Evolutionary conservation across 108 stramenopile genomes (phyloP), one percentile per base, ranked within the genome.

Genomic region (Schizochytrium sp.): DNA sequence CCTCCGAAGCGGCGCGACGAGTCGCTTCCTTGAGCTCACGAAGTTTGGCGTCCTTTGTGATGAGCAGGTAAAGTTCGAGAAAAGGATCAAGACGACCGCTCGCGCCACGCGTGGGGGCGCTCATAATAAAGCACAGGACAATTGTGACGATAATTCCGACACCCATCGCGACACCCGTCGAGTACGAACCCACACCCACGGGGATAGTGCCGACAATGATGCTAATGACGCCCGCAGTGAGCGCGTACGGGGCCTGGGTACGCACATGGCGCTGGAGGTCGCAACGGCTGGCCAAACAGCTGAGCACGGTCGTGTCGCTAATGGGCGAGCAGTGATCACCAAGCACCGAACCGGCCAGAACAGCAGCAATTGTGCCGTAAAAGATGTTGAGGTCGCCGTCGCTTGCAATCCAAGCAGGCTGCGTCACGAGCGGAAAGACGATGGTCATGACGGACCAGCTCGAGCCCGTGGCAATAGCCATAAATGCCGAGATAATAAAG

Each of bases 381-480:
- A 95, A 93, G 58, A 95, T 93, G n/a, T 41, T 72, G 41, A 87
- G 87, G 87, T 95, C 90, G n/a, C 94, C 94, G 41, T 88, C 71
- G n/a, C 91, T 90, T 41, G 93, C 94, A 44, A 89, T 60, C 89
- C 94, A 95, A 16, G 93, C 89, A 14, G 95, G 95, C 14, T 92
- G 90, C 16, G 92, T 72, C 18, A 95, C 87, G 4, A 96, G 89
- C 14, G 95, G 95, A 87, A 96, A 87, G 88, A 96, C 89, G 72
- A 96, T 95, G 44, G 92, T 92, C 95, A 96, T 96, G 3, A 93
- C 94, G 58, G 93, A 94, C 95, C 95, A 96, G 25, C 91, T 92
- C 18, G 95, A 92, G 72, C 95, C 95, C 21, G 91, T 95, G 5
- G 95, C 93, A 58, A 95, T 89, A 0, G 95, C 95, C 92, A 95